Conservation (phyloP, 495 filamentous ascomycete genomes). For the Apodospora peruviana region DNA sequence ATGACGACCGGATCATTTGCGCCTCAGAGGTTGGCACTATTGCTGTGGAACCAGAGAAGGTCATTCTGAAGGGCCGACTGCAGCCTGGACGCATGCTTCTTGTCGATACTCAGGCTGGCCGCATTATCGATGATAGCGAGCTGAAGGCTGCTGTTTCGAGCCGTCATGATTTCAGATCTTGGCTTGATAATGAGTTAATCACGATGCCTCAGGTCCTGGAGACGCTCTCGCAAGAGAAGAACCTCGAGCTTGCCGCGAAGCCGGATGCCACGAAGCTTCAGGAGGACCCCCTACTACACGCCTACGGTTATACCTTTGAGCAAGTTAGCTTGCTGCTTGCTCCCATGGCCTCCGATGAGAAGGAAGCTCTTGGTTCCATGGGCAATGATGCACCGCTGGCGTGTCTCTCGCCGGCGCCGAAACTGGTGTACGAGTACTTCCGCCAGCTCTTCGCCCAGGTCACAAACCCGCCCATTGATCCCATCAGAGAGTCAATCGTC, state of each 20-base stretch:
- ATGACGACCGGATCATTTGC: constrained; percentile 97
- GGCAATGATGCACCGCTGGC: constrained; percentile 96
- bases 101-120: constrained; percentile 90
- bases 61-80: constrained; percentile 91
- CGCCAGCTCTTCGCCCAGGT: constrained; percentile 98
- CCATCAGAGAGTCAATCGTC: constrained; percentile 96
- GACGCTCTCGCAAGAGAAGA: constrained; percentile 38
- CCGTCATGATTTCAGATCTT: constrained; percentile 79
- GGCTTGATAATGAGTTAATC: constrained; percentile 84
- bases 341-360: constrained; percentile 97
- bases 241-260: constrained; percentile 55
- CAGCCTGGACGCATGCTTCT: constrained; percentile 97
- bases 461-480: constrained; percentile 98
- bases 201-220: constrained; percentile 67
- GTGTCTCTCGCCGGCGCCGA: constrained; percentile 82
- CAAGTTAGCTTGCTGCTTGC: constrained; percentile 91
- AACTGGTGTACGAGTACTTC: constrained; percentile 96
- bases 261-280: constrained; percentile 74
- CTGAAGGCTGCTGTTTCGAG: constrained; percentile 84
- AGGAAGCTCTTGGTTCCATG: constrained; percentile 99
- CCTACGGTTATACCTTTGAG: constrained; percentile 95
- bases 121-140: constrained; percentile 93
- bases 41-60: constrained; percentile 78
- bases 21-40: constrained; percentile 98
- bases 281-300: constrained; percentile 76